phyloP scores from a whole-genome alignment of 2,329 filamentous ascomycete species.

The Setomelanomma holmii region DNA sequence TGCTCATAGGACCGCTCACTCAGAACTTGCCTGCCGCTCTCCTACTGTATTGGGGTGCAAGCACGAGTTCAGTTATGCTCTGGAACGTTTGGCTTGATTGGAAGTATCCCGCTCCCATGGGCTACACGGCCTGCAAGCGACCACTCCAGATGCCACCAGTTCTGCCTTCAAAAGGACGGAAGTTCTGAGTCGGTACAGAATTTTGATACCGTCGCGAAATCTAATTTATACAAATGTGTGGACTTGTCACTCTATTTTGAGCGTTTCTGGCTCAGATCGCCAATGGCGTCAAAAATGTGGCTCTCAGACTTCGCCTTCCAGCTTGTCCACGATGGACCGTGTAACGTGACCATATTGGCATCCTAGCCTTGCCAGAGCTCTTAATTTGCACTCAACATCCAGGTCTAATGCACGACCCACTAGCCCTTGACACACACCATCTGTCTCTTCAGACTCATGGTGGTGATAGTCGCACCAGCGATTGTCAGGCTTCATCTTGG shows the following conservation, averaged over 20 bases:
- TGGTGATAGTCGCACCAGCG: constrained; percentile 1
- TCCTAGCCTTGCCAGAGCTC: too few species aligned
- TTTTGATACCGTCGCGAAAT: too few species aligned
- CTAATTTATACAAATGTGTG: too few species aligned
- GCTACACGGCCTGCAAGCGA: constrained; percentile 35
- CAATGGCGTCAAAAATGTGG: too few species aligned
- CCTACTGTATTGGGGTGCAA: constrained; percentile 51
- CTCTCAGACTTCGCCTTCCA: too few species aligned
- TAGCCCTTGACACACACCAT: not conserved
- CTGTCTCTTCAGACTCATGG: not conserved
- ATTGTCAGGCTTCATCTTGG: not conserved
- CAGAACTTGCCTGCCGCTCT: constrained; percentile 50
- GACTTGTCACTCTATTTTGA: too few species aligned
- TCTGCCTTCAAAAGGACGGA: constrained; percentile 8
- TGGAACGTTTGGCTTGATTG: constrained; percentile 44
- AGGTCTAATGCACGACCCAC: not conserved
- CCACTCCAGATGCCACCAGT: constrained; percentile 32
- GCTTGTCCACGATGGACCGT: too few species aligned
- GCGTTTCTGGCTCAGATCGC: too few species aligned
- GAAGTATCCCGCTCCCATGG: constrained; percentile 34
- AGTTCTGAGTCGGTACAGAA: too few species aligned
- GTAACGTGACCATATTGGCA: too few species aligned
- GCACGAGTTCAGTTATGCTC: constrained; percentile 42
- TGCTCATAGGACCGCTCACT: constrained; percentile 42
- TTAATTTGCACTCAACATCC: not conserved